phyloP scores from a whole-genome alignment of 2,329 filamentous ascomycete genomes.

The Fusarium sp. region DNA sequence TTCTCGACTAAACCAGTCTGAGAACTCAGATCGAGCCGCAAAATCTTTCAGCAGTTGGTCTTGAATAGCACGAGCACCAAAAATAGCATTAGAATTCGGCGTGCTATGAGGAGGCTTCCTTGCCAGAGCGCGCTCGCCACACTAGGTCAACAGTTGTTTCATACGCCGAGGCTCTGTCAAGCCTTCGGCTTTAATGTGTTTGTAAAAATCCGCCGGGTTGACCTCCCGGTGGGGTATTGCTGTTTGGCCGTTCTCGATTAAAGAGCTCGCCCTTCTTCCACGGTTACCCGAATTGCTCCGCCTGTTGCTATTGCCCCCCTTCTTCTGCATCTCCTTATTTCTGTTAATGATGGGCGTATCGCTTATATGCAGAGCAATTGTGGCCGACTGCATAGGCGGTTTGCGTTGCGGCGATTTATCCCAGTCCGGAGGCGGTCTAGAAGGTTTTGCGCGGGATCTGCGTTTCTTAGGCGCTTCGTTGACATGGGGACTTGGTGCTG shows the following conservation, averaged over 20 bases:
- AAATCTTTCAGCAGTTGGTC: conserved; percentile 93
- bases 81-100: conserved; percentile 73
- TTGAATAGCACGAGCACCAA: conserved; percentile 90
- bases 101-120: conserved; percentile 78
- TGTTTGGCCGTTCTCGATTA: conserved; percentile 87
- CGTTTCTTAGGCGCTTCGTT: conserved; percentile 47
- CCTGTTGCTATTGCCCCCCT: conserved; percentile 75
- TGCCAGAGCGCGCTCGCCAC: conserved; percentile 83
- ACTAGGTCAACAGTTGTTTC: conserved; percentile 97
- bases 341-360: conserved; percentile 93
- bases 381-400: conserved; percentile 58
- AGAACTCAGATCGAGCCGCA: conserved; percentile 81
- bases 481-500: conserved; percentile 13
- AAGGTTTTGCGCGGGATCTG: conserved; percentile 33
- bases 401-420: conserved; percentile 44
- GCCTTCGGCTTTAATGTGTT: conserved; percentile 89
- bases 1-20: conserved; percentile 88
- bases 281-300: conserved; percentile 91
- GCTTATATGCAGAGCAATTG: conserved; percentile 86
- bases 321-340: conserved; percentile 93
- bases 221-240: conserved; percentile 91
- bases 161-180: conserved; percentile 89
- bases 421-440: conserved; percentile 35
- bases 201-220: conserved; percentile 86
- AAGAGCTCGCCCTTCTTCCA: conserved; percentile 87